These are phyloP conservation scores for Fusarium robinianum DNA, from an alignment of 2,329 filamentous ascomycete genomes.

Conservation along the genomic window DNA sequence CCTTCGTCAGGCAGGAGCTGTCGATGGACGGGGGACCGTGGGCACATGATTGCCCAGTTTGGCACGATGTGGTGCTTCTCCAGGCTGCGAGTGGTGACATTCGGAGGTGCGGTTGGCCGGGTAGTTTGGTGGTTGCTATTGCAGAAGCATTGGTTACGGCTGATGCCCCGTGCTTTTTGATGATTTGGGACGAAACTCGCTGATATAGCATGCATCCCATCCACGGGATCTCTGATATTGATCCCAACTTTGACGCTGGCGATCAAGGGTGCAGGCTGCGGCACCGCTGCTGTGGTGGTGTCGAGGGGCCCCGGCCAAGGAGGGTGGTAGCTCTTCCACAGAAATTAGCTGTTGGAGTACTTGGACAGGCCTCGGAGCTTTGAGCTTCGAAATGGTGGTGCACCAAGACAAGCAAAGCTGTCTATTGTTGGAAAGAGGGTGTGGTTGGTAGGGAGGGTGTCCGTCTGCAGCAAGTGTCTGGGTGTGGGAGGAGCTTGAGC, in stretches of 20 bases:
- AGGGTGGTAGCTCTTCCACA: too few species aligned
- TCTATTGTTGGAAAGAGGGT: conserved; percentile 5
- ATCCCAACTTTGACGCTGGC: too few species aligned
- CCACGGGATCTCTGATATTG: too few species aligned
- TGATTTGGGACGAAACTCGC: conserved; percentile 8
- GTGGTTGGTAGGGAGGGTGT: conserved; percentile 12
- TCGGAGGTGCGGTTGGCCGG: background rate
- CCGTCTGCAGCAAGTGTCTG: background rate
- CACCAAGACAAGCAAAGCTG: too few species aligned
- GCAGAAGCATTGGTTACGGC: conserved; percentile 5
- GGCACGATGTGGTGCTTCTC: conserved; percentile 10
- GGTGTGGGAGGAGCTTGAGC: conserved; percentile 15
- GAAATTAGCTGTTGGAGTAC: too few species aligned
- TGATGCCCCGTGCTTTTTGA: conserved; percentile 7
- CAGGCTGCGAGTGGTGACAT: conserved; percentile 14
- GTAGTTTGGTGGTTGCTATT: conserved; percentile 2
- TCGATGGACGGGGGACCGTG: conserved; percentile 1
- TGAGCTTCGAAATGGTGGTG: conserved; percentile 4
- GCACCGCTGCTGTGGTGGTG: too few species aligned
- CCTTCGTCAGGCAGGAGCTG: background rate
- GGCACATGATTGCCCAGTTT: conserved; percentile 10
- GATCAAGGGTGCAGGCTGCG: too few species aligned
- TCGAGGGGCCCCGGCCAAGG: too few species aligned
- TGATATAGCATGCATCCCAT: too few species aligned
- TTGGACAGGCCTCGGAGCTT: background rate